Evolutionary conservation across 768 basidiomycete species (phyloP).

Genomic region (Infundibulicybe gibba): DNA sequence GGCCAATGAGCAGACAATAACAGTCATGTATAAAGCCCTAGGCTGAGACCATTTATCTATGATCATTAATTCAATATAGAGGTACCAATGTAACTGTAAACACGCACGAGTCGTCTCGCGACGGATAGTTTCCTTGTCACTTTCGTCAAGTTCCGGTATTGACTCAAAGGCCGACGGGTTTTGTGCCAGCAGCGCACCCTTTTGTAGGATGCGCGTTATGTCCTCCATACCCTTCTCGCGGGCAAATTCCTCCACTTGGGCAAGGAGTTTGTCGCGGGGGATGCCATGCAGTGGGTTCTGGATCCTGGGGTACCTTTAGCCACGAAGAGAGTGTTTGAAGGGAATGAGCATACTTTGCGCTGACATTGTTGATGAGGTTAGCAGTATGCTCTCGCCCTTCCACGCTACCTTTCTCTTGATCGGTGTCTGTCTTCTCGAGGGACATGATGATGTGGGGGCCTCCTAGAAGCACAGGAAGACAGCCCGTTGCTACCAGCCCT

Average conservation of each 20-base stretch:
- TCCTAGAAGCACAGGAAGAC: slow-evolving; percentile 14
- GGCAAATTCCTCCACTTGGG: slow-evolving; percentile 60
- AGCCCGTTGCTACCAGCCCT: no score
- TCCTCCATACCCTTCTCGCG: slow-evolving; percentile 43
- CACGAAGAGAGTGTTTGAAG: neutral
- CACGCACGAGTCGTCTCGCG: slow-evolving; percentile 44
- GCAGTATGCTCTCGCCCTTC: neutral
- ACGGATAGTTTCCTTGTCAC: slow-evolving; percentile 33
- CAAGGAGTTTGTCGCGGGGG: slow-evolving; percentile 53
- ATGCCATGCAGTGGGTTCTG: slow-evolving; percentile 52
- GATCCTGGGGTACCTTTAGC: slow-evolving; percentile 22
- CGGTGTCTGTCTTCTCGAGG: slow-evolving; percentile 3
- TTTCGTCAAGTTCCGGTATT: slow-evolving; percentile 31
- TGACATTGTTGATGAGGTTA: neutral
- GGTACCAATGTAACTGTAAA: no score
- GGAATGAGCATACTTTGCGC: neutral
- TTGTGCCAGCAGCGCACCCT: slow-evolving; percentile 75
- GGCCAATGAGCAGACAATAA: slow-evolving; percentile 60
- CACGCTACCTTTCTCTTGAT: neutral
- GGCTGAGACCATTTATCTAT: slow-evolving; percentile 48
- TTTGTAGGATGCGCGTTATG: slow-evolving; percentile 45
- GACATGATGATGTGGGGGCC: slow-evolving; percentile 1
- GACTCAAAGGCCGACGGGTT: slow-evolving; percentile 48
- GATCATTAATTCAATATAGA: no score
- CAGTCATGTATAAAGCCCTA: slow-evolving; percentile 35